Evolutionary conservation across 2,329 filamentous ascomycete species (phyloP).

Genomic region (Neonectria neomacrospora): DNA sequence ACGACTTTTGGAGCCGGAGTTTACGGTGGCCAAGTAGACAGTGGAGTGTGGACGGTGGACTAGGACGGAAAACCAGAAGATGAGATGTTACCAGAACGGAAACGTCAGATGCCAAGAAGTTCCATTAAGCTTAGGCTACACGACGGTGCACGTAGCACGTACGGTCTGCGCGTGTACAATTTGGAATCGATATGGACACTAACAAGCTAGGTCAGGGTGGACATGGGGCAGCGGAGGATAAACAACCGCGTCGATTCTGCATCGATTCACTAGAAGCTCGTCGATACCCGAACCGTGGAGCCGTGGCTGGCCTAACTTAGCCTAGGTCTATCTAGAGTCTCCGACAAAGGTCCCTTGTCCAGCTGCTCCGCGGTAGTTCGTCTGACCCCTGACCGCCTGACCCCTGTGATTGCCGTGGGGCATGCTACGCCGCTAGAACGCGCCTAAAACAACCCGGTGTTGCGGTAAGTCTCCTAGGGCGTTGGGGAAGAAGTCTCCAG

Average conservation of each 20-base stretch:
- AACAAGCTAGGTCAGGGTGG: background rate
- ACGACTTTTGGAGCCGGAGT: background rate
- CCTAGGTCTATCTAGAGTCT: no score
- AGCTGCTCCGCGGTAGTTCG: no score
- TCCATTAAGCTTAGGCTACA: conserved; percentile 15
- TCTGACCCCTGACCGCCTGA: background rate
- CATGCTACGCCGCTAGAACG: conserved; percentile 17
- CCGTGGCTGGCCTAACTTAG: no score
- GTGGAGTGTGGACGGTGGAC: background rate
- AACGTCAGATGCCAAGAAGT: conserved; percentile 14
- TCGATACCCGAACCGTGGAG: background rate
- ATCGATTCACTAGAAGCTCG: background rate
- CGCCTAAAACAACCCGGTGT: conserved; percentile 15
- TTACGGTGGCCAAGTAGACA: background rate
- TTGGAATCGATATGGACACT: background rate
- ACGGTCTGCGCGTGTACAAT: background rate
- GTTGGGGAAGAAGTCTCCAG: background rate
- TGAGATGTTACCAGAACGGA: background rate
- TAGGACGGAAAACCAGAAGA: background rate
- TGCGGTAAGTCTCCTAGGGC: conserved; percentile 13
- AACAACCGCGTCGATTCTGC: background rate
- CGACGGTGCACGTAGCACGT: no score
- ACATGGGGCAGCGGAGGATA: background rate
- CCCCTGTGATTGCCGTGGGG: background rate
- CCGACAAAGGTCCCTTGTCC: no score